A percentile compares a stretch with the other conserved stretches of the same genome.
These are phyloP conservation scores for Diaporthe longicolla DNA, from an alignment of 2,329 filamentous ascomycete genomes.

Conservation along the genomic window DNA sequence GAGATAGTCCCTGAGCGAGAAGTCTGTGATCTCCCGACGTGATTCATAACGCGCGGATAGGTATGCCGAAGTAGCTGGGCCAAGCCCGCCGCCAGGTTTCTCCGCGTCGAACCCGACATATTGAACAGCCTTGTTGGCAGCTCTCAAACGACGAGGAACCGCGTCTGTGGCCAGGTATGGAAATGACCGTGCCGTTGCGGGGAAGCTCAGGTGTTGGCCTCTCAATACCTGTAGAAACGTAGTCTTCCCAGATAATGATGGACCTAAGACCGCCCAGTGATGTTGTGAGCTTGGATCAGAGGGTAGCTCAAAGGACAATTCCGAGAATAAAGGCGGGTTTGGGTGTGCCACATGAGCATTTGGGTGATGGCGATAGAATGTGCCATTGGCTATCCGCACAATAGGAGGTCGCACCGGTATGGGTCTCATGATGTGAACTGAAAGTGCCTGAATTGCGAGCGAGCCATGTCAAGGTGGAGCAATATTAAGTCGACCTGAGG, in stretches of 20 bases:
- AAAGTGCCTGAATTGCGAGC: not conserved
- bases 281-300: conserved; percentile 65
- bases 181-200: conserved; percentile 81
- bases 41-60: conserved; percentile 93
- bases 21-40: conserved; percentile 87
- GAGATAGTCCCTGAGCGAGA: conserved; percentile 85
- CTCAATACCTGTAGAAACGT: conserved; percentile 84
- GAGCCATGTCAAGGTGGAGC: conserved; percentile 18
- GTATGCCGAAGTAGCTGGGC: conserved; percentile 79
- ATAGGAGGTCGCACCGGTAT: conserved; percentile 66
- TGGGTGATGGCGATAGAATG: conserved; percentile 86
- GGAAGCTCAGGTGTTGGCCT: conserved; percentile 81
- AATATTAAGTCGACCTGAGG: not conserved
- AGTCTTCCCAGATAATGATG: conserved; percentile 84
- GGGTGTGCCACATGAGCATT: conserved; percentile 61
- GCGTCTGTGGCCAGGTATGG: conserved; percentile 80
- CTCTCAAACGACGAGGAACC: conserved; percentile 68
- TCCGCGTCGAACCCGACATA: conserved; percentile 93
- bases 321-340: conserved; percentile 81
- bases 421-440: conserved; percentile 52
- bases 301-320: conserved; percentile 79
- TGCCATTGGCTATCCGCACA: conserved; percentile 81
- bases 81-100: conserved; percentile 65
- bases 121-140: conserved; percentile 78
- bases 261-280: conserved; percentile 88